Evolutionary conservation across 495 filamentous ascomycete species (phyloP), one percentile per base, ranked within the genome.

Genomic region (Lasiosphaeris hirsuta): DNA sequence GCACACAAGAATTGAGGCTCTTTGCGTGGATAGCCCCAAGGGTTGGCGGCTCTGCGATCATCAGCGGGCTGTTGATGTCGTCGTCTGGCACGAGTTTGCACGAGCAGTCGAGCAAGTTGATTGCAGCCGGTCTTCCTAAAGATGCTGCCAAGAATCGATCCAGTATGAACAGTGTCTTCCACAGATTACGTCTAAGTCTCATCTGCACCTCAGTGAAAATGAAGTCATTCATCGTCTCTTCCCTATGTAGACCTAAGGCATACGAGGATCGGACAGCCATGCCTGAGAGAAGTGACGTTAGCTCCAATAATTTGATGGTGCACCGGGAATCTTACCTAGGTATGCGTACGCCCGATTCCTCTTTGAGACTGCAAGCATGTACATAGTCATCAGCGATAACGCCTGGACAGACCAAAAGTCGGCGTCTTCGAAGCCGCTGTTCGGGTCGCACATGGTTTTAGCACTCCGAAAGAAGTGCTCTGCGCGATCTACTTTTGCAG

Each of bases 251-350:
- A 13, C 84, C 84, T 34, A 86, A 55, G 13, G 84, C 79, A 62
- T 81, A 81, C 13, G 82, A 81, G 30, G 81, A 83, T 1, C 82
- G 78, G 13, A 85, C 78, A 42, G 84, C 84, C 84, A 87, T 87
- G 10, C 83, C 83, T 81, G 40, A 7, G 40, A 41, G 15, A 38
- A 40, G 50, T 68, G 45, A 68, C 39, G 34, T 17, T 10, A 23
- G 15, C 33, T 30, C 23, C 5, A 5, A 30, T 30, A 30, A 30
- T 5, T 30, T 5, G 38, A 37, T 10, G 13, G 38, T n/a, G 36
- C 11, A 13, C 30, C 2, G 33, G 34, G 38, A 39, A 53, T 56
- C 72, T 68, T 56, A 83, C 82, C 82, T 30, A 78, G 68, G 58
- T 84, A 84, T 14, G 81, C 75, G 65, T 82, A 86, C 3, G 84